These are phyloP conservation scores for Trypanosoma congolense DNA, from an alignment of 208 protist genomes.

Conservation along the genomic window DNA sequence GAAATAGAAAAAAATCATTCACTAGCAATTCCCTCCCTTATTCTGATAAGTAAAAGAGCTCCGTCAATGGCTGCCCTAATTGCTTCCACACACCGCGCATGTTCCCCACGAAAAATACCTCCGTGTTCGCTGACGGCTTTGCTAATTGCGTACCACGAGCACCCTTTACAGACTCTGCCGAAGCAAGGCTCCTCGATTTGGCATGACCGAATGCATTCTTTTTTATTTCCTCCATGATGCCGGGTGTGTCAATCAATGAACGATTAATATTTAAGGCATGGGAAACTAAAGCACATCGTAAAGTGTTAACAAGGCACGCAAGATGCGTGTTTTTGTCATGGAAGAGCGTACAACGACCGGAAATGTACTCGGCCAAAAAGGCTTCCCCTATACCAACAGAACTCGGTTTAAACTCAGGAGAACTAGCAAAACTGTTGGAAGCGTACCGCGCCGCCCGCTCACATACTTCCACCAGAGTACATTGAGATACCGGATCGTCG, in stretches of 20 bases:
- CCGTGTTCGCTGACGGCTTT: too few species aligned
- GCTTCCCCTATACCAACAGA: background rate
- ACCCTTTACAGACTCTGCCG: too few species aligned
- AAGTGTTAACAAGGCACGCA: conserved; percentile 9
- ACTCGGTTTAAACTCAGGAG: background rate
- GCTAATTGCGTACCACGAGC: too few species aligned
- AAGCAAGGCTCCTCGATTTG: background rate
- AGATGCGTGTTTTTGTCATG: conserved; percentile 4
- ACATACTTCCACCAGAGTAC: conserved; percentile 9
- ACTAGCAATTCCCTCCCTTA: too few species aligned
- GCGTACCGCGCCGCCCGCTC: conserved; percentile 9
- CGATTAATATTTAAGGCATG: conserved; percentile 1
- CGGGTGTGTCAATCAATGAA: background rate
- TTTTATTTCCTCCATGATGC: conserved; percentile 1
- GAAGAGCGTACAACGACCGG: conserved; percentile 5
- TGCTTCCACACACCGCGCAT: too few species aligned
- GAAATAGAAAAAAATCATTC: too few species aligned
- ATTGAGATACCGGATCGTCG: conserved; percentile 1
- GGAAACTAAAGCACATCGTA: conserved; percentile 9
- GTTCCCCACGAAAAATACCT: too few species aligned
- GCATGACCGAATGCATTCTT: background rate
- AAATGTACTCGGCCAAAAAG: conserved; percentile 24
- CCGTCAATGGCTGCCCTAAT: too few species aligned
- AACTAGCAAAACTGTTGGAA: background rate
- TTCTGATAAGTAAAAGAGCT: too few species aligned